phyloP scores from a whole-genome alignment of 1,284 basidiomycete genomes.

The Melampsora americana region DNA sequence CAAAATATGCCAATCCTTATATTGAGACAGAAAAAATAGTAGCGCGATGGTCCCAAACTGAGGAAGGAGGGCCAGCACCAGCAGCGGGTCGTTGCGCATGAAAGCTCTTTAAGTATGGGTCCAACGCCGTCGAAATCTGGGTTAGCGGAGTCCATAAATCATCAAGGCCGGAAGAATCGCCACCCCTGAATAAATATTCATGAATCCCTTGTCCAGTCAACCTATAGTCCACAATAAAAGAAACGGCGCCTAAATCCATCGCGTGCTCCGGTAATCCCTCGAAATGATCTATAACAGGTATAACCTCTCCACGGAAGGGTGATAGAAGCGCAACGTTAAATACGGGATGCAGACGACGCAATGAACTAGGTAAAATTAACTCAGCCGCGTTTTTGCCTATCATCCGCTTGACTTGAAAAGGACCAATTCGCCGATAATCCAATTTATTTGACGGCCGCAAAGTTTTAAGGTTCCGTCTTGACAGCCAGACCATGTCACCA shows the following conservation, averaged over 20 bases:
- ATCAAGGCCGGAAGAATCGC: neutral
- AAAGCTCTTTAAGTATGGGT: neutral
- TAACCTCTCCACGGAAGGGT: neutral
- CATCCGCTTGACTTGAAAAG: no score
- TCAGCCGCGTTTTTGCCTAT: no score
- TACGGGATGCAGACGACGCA: slow-evolving; percentile 3
- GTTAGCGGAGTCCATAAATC: no score
- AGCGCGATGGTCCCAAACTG: no score
- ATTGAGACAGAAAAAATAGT: no score
- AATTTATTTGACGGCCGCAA: no score
- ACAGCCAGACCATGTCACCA: slow-evolving; percentile 16
- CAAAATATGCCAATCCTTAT: no score
- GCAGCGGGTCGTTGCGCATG: neutral
- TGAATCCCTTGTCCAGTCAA: neutral
- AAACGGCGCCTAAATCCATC: neutral
- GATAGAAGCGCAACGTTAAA: slow-evolving; percentile 17
- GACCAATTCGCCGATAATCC: no score
- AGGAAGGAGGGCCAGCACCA: no score
- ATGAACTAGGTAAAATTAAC: slow-evolving; percentile 4
- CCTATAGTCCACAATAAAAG: neutral
- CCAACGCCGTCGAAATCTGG: neutral
- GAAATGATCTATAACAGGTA: neutral
- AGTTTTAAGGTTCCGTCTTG: no score
- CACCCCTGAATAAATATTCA: neutral
- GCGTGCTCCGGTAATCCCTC: neutral